Conservation (phyloP, 345 rosid species). For the Salix caprea region DNA sequence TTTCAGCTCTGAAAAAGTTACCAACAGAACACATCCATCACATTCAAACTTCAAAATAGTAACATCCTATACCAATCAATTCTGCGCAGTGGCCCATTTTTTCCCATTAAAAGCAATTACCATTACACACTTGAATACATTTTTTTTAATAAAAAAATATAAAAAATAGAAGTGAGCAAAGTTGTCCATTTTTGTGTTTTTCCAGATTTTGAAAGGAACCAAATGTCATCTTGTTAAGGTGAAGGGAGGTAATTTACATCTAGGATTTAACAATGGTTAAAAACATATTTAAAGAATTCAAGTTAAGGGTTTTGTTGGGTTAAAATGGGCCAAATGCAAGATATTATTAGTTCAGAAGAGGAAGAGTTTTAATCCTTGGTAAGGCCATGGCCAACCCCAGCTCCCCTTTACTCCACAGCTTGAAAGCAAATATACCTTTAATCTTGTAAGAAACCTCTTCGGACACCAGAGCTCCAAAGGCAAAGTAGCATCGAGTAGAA, state of each 20-base stretch:
- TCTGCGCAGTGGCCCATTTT: not conserved
- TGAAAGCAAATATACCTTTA: slow-evolving; percentile 46
- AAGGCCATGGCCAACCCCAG: not conserved
- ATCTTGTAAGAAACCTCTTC: slow-evolving; percentile 69
- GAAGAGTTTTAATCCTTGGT: not conserved
- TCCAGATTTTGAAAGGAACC: not conserved
- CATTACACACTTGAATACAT: not conserved
- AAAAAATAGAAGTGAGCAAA: not conserved
- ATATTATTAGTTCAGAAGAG: not conserved
- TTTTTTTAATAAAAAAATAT: too few species aligned
- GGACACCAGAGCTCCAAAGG: slow-evolving; percentile 78
- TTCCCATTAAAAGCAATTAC: too few species aligned
- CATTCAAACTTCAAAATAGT: not conserved
- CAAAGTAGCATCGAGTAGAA: slow-evolving; percentile 69
- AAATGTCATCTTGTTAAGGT: not conserved
- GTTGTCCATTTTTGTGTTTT: not conserved
- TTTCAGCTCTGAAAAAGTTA: slow-evolving; percentile 52
- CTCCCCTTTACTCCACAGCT: not conserved
- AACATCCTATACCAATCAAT: not conserved
- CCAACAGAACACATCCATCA: not conserved
- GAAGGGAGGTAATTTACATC: not conserved
- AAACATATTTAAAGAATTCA: not conserved
- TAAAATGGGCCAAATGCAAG: not conserved
- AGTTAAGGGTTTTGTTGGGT: not conserved
- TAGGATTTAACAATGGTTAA: not conserved